Base-by-base conservation (phyloP, 2,329 filamentous ascomycete species). In the Aspergillus costaricaensis region DNA sequence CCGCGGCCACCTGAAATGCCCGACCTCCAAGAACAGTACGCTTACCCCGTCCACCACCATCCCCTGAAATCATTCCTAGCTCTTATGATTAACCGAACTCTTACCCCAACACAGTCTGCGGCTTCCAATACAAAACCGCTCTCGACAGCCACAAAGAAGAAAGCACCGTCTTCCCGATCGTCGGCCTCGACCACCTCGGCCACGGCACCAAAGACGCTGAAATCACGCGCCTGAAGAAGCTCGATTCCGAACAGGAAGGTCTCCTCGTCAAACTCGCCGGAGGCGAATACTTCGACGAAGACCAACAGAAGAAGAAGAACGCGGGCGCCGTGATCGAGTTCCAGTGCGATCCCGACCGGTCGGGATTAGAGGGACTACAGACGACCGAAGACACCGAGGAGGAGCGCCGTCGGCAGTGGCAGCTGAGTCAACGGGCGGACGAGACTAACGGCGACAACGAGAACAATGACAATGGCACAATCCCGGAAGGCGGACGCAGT, bases 291-390 rank as follows among this genome's bases (percentile, higher is more conserved):
- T 73, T 82, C 6, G 57, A 79, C 70, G 60, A 72, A 57, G 78
- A 78, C 4, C 41, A 44, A 44, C 19, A 44, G 27, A 80, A 85
- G 61, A 90, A 96, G 75, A 88, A 86, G 70, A 57, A 64, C 21
- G 69, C 74, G 1, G 62, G 66, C 3, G 91, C 92, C 3, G 84
- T 96, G 9, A 85, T 98, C 57, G 91, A 96, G 70, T 92, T 98
- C 68, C 74, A 93, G 19, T 99, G 95, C 77, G 89, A 96, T 71
- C 80, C 78, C 30, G 82, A 89, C 2, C 83, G 85, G 66, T 88
- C 87, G 8, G 93, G 93, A 0, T 83, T 89, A 6, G 93, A 96
- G 78, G 82, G 64, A 25, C 59, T 77, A 19, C 62, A 61, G 15
- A 69, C 71, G 21, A 55, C 53, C 21, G 63, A 69, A 27, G 66